A percentile compares a stretch with the other conserved stretches of the same genome.
Conservation (phyloP, 2,329 filamentous ascomycete genomes). For the Coleophoma crateriformis region DNA sequence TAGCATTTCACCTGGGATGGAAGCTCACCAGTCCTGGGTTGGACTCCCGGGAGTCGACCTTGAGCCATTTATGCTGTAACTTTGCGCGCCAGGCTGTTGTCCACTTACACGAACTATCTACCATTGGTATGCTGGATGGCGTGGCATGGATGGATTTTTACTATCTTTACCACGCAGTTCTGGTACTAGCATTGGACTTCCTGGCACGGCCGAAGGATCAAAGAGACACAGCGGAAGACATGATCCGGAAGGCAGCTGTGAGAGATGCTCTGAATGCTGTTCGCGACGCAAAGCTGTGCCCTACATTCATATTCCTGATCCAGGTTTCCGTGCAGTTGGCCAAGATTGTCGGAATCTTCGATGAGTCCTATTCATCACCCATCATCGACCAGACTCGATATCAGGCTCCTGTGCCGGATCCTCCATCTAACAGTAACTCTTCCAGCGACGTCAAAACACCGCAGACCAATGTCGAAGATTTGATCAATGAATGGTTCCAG, state of each 20-base stretch:
- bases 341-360: constrained; percentile 25
- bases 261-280: constrained; percentile 19
- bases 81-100: constrained; percentile 16
- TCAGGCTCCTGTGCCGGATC: background rate
- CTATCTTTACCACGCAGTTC: constrained; percentile 23
- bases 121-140: constrained; percentile 19
- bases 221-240: constrained; percentile 20
- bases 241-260: constrained; percentile 17
- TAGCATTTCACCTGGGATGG: constrained; percentile 20
- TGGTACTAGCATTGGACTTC: constrained; percentile 23
- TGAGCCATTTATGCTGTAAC: constrained; percentile 18
- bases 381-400: background rate
- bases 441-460: background rate
- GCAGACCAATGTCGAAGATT: constrained; percentile 4
- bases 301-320: constrained; percentile 21
- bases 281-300: constrained; percentile 19
- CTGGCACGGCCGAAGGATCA: constrained; percentile 21
- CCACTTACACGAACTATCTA: constrained; percentile 17
- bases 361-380: constrained; percentile 3
- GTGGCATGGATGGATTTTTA: constrained; percentile 23
- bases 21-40: constrained; percentile 12
- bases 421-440: constrained; percentile 1
- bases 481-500: constrained; percentile 19
- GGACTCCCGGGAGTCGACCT: constrained; percentile 17
- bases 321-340: constrained; percentile 23